Conservation (phyloP, 2,329 filamentous ascomycete genomes). For the Aaosphaeria pasadenensis region DNA sequence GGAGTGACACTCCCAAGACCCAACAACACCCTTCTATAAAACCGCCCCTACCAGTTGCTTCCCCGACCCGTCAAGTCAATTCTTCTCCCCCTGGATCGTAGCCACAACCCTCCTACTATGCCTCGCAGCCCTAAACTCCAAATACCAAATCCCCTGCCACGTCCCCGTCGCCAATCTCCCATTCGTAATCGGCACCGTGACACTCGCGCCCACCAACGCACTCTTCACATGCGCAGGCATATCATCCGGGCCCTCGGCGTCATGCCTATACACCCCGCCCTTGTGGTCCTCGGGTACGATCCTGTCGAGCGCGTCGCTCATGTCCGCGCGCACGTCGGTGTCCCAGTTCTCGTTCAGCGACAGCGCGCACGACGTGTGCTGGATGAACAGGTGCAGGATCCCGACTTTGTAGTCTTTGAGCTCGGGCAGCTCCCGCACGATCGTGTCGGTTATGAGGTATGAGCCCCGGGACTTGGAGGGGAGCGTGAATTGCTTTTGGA, state of each 20-base stretch:
- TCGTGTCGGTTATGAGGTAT: conserved; percentile 82
- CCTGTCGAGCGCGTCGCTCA: conserved; percentile 89
- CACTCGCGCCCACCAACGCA: conserved; percentile 80
- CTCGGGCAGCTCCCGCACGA: conserved; percentile 72
- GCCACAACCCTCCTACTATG: conserved; percentile 83
- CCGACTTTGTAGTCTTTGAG: conserved; percentile 74
- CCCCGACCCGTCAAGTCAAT: conserved; percentile 18
- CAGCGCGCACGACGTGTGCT: conserved; percentile 91
- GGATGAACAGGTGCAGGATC: conserved; percentile 79
- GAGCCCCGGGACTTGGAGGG: conserved; percentile 75
- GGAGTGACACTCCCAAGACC: too few relatives aligned
- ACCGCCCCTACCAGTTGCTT: too few relatives aligned
- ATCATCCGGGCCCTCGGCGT: conserved; percentile 83
- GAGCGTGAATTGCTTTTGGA: conserved; percentile 80
- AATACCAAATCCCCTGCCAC: conserved; percentile 92
- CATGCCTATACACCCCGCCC: conserved; percentile 71
- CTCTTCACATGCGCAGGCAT: conserved; percentile 98
- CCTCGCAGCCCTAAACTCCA: conserved; percentile 78
- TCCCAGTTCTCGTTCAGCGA: conserved; percentile 93
- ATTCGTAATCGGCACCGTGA: conserved; percentile 87
- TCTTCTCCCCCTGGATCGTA: conserved; percentile 86
- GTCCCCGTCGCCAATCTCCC: conserved; percentile 69
- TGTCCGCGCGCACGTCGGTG: conserved; percentile 81
- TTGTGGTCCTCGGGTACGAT: conserved; percentile 76
- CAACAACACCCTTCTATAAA: too few relatives aligned